A percentile compares a stretch with the other conserved stretches of the same genome.
Conservation (phyloP, 2,329 filamentous ascomycete species). For the Gnomoniopsis smithogilvyi region DNA sequence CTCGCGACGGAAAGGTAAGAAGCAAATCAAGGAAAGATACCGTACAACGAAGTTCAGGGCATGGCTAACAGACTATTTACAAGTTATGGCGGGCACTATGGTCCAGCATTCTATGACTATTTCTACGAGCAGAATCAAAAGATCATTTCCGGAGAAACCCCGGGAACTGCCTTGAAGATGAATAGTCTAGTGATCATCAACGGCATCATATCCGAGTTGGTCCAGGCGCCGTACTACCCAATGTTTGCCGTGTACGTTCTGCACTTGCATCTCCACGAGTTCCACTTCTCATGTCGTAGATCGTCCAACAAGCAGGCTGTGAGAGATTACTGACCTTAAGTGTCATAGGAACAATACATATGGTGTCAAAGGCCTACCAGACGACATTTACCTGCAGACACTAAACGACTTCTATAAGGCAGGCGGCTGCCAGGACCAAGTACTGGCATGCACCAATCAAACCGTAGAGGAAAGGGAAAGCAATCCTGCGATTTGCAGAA, state of each 20-base stretch:
- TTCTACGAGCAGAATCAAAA: slow-evolving; percentile 6
- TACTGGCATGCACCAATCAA: slow-evolving; percentile 27
- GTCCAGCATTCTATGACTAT: slow-evolving; percentile 5
- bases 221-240: slow-evolving; percentile 8
- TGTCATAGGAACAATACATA: slow-evolving; percentile 50
- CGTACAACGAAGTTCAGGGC: too few species aligned
- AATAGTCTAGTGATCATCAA: slow-evolving; percentile 15
- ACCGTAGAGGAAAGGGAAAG: neutral
- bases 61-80: neutral
- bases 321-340: slow-evolving; percentile 17
- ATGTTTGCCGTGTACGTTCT: slow-evolving; percentile 34
- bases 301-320: neutral
- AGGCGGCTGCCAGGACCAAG: slow-evolving; percentile 46
- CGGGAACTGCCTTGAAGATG: neutral
- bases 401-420: slow-evolving; percentile 19
- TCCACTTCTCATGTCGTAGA: too few species aligned
- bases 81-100: slow-evolving; percentile 16
- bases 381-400: slow-evolving; percentile 16
- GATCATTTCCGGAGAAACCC: neutral
- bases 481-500: neutral
- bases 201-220: slow-evolving; percentile 17
- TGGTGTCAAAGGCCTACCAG: slow-evolving; percentile 24
- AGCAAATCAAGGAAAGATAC: too few species aligned
- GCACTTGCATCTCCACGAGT: slow-evolving; percentile 56
- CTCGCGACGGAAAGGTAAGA: slow-evolving; percentile 19